phyloP scores from a whole-genome alignment of 805 yeast genomes.

The Huiozyma naganishii region DNA sequence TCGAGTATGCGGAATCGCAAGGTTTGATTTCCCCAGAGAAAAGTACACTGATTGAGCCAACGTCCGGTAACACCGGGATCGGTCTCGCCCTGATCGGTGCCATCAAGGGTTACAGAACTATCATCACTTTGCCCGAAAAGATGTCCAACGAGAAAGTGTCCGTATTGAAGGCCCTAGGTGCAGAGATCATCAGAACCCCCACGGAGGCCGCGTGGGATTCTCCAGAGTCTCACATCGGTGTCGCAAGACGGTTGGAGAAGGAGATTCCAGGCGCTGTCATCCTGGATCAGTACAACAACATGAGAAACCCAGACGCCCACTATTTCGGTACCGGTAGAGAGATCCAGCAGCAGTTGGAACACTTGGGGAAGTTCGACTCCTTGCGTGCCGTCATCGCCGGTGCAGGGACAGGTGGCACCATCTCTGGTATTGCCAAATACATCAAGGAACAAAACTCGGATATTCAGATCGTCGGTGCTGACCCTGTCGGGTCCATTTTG shows the following conservation, averaged over 20 bases:
- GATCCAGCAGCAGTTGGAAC: constrained; percentile 66
- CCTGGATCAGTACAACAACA: constrained; percentile 72
- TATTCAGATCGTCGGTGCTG: constrained; percentile 64
- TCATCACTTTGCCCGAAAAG: constrained; percentile 81
- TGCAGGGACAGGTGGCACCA: constrained; percentile 92
- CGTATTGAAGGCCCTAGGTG: constrained; percentile 80
- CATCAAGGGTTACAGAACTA: constrained; percentile 75
- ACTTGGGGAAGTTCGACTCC: constrained; percentile 35
- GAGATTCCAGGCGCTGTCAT: constrained; percentile 81
- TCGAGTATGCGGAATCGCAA: constrained; percentile 67
- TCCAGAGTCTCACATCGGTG: constrained; percentile 86
- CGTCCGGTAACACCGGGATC: constrained; percentile 87
- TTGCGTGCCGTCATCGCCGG: constrained; percentile 75
- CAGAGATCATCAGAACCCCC: constrained; percentile 84
- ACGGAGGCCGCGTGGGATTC: constrained; percentile 90
- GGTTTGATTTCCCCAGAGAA: constrained; percentile 75
- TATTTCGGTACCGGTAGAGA: constrained; percentile 77
- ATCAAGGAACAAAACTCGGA: constrained; percentile 60
- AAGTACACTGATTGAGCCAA: constrained; percentile 75
- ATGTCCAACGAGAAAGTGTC: constrained; percentile 88
- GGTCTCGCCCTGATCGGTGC: constrained; percentile 84
- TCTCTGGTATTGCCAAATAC: constrained; percentile 69
- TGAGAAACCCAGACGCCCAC: constrained; percentile 75
- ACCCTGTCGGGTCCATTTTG: constrained; percentile 77
- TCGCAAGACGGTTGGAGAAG: constrained; percentile 65